Base-by-base conservation (phyloP, 495 filamentous ascomycete genomes). In the Tuber indicum region DNA sequence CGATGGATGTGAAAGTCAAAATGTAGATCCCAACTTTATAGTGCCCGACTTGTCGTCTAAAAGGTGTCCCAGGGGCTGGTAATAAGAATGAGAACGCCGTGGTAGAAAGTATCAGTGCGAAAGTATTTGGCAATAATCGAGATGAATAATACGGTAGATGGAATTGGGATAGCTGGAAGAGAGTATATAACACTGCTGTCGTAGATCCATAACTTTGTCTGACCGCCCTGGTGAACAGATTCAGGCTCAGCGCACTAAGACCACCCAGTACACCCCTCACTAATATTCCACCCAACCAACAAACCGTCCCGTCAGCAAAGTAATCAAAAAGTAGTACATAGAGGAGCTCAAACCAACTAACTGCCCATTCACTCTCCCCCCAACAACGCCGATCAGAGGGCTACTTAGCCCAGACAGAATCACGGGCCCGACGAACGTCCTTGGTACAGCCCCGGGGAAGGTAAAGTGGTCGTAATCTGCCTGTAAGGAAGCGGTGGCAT, bases 61-160 rank as follows among this genome's bases (percentile, higher is more conserved):
- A 77, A 2, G 85, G 82, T 16, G 82, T 74, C n/a, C 75, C 66
- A 6, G 86, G 84, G 16, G 85, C 82, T 1, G 92, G 91, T 8
- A 98, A 87, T 66, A 97, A 86, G 76, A 88, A 88, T n/a, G 90
- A 85, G 72, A 93, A 86, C 0, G 94, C 92, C 21, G 91, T 74
- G 0, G 91, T 96, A 42, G 90, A 91, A 23, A 97, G 85, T 21
- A 90, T 89, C 85, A 99, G 94, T 71, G 96, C 96, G 84, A 98
- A 98, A 90, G 96, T 97, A 83, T 99, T 99, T 7, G 96, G 96
- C 44, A 99, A 86, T 1, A 94, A 93, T 74, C 96, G 88, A 12
- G 93, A 96, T 23, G 96, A 93, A 84, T 98, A 99, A 87, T 93
- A 98, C 72, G 96, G 88, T 73, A 97, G 85, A 86, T 98, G 96